These are phyloP conservation scores for Colletotrichum neosansevieriae DNA, from an alignment of 2,329 filamentous ascomycete species.

Conservation along the genomic window DNA sequence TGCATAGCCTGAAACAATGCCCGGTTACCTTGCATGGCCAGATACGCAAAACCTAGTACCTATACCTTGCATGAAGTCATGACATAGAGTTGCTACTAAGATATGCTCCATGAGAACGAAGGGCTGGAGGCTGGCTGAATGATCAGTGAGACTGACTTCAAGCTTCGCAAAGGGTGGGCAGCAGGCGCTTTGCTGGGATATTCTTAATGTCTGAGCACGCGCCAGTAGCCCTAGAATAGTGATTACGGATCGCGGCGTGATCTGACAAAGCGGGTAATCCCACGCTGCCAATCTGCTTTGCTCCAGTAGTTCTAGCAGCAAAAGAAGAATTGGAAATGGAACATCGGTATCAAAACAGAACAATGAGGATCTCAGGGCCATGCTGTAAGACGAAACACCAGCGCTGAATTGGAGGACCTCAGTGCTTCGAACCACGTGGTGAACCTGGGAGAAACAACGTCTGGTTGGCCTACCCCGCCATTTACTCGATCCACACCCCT, in stretches of 20 bases:
- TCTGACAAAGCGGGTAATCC: neutral
- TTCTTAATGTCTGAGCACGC: conserved; percentile 9
- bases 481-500: conserved; percentile 40
- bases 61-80: neutral
- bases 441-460: conserved; percentile 30
- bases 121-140: neutral
- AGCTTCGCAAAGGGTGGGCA: conserved; percentile 12
- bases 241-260: neutral
- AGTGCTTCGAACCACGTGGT: conserved; percentile 33
- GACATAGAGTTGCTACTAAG: conserved; percentile 1
- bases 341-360: too few species aligned
- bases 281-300: neutral
- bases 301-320: neutral
- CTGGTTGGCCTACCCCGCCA: conserved; percentile 40
- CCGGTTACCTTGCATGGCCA: conserved; percentile 15
- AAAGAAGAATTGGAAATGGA: too few species aligned
- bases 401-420: conserved; percentile 1
- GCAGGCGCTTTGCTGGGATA: conserved; percentile 14
- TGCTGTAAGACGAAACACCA: conserved; percentile 18
- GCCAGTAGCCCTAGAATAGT: conserved; percentile 18
- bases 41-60: neutral
- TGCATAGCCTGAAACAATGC: conserved; percentile 36
- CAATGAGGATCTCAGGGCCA: neutral
- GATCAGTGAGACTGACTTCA: conserved; percentile 4
- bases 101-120: neutral